These are phyloP conservation scores for Kodamaea plutei DNA, from an alignment of 1,139 yeast species.

Conservation along the genomic window DNA sequence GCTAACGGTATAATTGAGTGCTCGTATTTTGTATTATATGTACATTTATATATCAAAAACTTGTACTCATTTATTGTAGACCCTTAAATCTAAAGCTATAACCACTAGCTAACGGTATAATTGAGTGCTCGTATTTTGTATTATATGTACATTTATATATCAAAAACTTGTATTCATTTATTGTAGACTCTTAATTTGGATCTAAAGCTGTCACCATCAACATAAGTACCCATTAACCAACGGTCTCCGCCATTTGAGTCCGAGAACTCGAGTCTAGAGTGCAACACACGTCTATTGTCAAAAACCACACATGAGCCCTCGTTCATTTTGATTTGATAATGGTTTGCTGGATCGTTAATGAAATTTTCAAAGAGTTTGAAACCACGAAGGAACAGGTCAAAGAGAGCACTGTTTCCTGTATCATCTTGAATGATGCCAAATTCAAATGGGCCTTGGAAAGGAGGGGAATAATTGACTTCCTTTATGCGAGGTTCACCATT, in stretches of 20 bases:
- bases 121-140: neutral
- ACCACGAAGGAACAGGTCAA: slow-evolving; percentile 59
- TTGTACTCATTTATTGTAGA: too few species aligned
- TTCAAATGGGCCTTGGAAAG: slow-evolving; percentile 81
- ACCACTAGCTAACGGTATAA: too few species aligned
- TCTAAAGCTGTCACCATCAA: slow-evolving; percentile 68
- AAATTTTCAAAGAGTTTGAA: slow-evolving; percentile 55
- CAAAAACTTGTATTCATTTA: slow-evolving; percentile 3
- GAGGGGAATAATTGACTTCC: slow-evolving; percentile 75
- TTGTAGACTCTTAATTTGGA: slow-evolving; percentile 49
- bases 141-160: neutral
- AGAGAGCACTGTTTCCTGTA: slow-evolving; percentile 25
- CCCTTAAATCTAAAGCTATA: too few species aligned
- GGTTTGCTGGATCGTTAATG: slow-evolving; percentile 53
- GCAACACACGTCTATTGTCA: slow-evolving; percentile 70
- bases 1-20: too few species aligned
- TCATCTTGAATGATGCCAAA: slow-evolving; percentile 42
- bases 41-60: slow-evolving; percentile 3
- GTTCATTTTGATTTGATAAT: slow-evolving; percentile 51
- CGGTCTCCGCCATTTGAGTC: slow-evolving; percentile 51
- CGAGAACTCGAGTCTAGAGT: slow-evolving; percentile 62
- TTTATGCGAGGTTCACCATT: slow-evolving; percentile 37
- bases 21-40: slow-evolving; percentile 4
- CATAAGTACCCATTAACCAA: slow-evolving; percentile 77
- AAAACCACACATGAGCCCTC: slow-evolving; percentile 68